Evolutionary conservation across 371 early-diverging fungal species (phyloP), one percentile per base, ranked within the genome.

Genomic region (Synchytrium microbalum): DNA sequence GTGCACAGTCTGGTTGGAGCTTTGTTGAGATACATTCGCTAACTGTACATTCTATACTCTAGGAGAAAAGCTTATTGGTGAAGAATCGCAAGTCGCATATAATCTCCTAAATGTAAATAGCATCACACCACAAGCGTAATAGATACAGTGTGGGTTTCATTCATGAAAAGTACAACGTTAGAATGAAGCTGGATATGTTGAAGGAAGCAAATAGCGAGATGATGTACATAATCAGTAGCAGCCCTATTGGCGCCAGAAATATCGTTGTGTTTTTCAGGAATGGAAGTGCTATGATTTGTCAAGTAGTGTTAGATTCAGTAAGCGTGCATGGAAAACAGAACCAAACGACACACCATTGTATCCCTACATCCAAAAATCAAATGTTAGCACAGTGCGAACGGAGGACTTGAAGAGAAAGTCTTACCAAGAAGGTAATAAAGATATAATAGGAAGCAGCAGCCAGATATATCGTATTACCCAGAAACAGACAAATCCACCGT

Each of bases 401-500:
- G 19, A 38, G 10, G 60, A 16, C 38, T 28, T 16, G 54, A 32
- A 52, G 0, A 90, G 5, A 56, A n/a, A n/a, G n/a, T n/a, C 24
- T 26, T 56, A 24, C 95, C 58, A 93, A 72, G 69, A 90, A 94
- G 8, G 92, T 92, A 38, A 91, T 86, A 65, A 87, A 88, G 61
- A 81, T 79, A 68, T 95, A 95, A 72, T 87, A 91, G 0, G 80
- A 68, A 5, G 78, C 77, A 0, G 92, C 88, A 3, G 78, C 67
- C 62, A 91, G 78, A 68, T 92, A 93, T 73, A 95, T 75, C 13
- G 90, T 80, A 70, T 95, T 93, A 31, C 91, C 93, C 51, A 93
- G 72, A 57, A 93, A 80, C 54, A 86, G 63, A 33, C 88, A 84
- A 13, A 92, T 81, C 88, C 90, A 90, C 55, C 81, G 80, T 67